Evolutionary conservation across 108 stramenopile genomes (phyloP), one percentile per base, ranked within the genome.

Genomic region (Conticribra weissflogii): DNA sequence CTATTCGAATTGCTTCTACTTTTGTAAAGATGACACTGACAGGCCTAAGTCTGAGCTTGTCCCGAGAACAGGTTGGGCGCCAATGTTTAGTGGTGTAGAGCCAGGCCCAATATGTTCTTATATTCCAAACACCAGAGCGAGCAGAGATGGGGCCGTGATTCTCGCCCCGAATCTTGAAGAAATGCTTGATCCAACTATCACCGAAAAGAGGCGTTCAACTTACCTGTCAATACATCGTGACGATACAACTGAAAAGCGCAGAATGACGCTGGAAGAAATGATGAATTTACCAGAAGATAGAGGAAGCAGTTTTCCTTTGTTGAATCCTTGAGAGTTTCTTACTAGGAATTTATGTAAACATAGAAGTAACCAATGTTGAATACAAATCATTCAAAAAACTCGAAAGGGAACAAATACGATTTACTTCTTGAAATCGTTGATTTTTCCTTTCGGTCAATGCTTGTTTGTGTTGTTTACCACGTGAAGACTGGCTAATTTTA

Each of bases 171-270:
- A 67, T 52, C 68, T 77, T 12, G 76, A 77, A 57, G 76, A 77
- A 52, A 77, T 77, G 76, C 68, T 77, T 19, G 76, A 77, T 51
- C 76, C 76, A 14, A 77, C 68, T 23, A 77, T 77, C 69, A 68
- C 63, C 8, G 68, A 77, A 33, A 77, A 77, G 63, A 69, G 76
- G 58, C 41, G 76, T 44, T 77, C 76, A 0, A 48, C 33, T 34
- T 71, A 59, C 52, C 65, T 78, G 33, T 68, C 69, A 29, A 65
- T 54, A 48, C 29, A 45, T 14, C 27, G n/a, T 9, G 51, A 54
- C 14, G 77, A 78, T 32, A 65, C 63, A 12, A 28, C 63, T 46
- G 63, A 70, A 47, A 78, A 71, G 48, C 63, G 77, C 30, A 66
- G 49, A 25, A 56, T 78, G 63, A 78, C 77, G 48, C 54, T 72